A percentile compares a stretch with the other conserved stretches of the same genome.
phyloP scores from a whole-genome alignment of 2,329 filamentous ascomycete species.

The Emmonsiellopsis sp. region DNA sequence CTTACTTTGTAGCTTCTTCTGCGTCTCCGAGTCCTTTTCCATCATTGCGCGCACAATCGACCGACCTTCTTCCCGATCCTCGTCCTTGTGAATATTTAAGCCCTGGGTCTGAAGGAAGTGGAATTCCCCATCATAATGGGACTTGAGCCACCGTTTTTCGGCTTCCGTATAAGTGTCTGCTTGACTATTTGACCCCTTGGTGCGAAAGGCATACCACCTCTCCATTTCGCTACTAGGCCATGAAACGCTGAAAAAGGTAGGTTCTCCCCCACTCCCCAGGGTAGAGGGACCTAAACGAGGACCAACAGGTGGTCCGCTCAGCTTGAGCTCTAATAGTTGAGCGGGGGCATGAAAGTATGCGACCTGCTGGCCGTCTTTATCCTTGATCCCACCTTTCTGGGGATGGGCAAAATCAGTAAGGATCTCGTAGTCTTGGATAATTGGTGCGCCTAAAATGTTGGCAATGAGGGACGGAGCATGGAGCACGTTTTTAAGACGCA shows the following conservation, averaged over 20 bases:
- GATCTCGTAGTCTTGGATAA: slow-evolving; percentile 2
- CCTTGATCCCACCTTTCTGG: not conserved
- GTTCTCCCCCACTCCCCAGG: not conserved
- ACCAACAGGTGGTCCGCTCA: slow-evolving; percentile 7
- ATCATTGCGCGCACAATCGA: slow-evolving; percentile 21
- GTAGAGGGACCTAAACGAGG: slow-evolving; percentile 1
- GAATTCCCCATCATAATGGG: slow-evolving; percentile 23
- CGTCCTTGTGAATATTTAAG: slow-evolving; percentile 27
- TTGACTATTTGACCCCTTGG: not conserved
- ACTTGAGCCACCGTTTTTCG: slow-evolving; percentile 29
- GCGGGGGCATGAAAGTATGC: slow-evolving; percentile 5
- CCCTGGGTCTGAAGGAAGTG: slow-evolving; percentile 23
- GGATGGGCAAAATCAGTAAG: not conserved
- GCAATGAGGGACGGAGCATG: slow-evolving; percentile 4
- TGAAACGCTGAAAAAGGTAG: slow-evolving; percentile 1
- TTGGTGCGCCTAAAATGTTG: slow-evolving; percentile 9
- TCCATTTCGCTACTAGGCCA: slow-evolving; percentile 6
- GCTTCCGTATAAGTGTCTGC: slow-evolving; percentile 9
- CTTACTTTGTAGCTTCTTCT: slow-evolving; percentile 3
- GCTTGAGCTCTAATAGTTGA: slow-evolving; percentile 4
- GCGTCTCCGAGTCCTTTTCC: slow-evolving; percentile 3
- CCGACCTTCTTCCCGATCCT: slow-evolving; percentile 28
- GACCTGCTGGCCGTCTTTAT: not conserved
- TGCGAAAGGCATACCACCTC: slow-evolving; percentile 4
- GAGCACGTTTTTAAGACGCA: slow-evolving; percentile 9